Conservation (phyloP, 1,284 basidiomycete genomes). For the Apiotrichum domesticum region DNA sequence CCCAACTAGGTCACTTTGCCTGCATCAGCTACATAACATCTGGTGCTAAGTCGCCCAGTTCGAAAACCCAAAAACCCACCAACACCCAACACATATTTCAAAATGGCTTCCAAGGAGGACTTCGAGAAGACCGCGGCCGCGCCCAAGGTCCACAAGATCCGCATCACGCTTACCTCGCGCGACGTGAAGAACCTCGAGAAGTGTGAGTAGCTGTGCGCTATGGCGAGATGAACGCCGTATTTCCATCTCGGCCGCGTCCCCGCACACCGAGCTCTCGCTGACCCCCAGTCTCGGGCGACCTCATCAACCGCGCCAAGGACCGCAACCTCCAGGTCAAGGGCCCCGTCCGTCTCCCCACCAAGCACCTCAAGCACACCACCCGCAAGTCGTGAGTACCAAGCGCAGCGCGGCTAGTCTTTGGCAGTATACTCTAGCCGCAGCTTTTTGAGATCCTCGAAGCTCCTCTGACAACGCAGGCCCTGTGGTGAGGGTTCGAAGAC, state of each 20-base stretch:
- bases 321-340: conserved; percentile 99
- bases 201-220: conserved; percentile 56
- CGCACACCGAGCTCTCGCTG: not conserved
- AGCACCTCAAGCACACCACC: conserved; percentile 97
- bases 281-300: conserved; percentile 76
- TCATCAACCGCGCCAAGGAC: conserved; percentile 99
- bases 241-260: no score
- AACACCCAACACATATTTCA: conserved; percentile 17
- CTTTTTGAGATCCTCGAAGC: not conserved
- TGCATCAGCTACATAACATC: conserved; percentile 10
- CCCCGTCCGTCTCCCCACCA: conserved; percentile 97
- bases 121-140: conserved; percentile 86
- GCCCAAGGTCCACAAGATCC: conserved; percentile 97
- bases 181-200: conserved; percentile 99
- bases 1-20: conserved; percentile 24
- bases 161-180: conserved; percentile 96
- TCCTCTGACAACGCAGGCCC: conserved; percentile 55
- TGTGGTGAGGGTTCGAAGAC: conserved; percentile 99
- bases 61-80: conserved; percentile 1
- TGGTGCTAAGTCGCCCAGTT: conserved; percentile 21
- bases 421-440: not conserved
- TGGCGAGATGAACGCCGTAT: no score
- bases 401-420: not conserved
- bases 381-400: conserved; percentile 78
- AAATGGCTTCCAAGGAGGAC: conserved; percentile 98